Percentiles rank a stretch among this genome's conserved stretches.
These are phyloP conservation scores for Ophiostoma australiae DNA, from an alignment of 2,329 filamentous ascomycete species.

Conservation along the genomic window DNA sequence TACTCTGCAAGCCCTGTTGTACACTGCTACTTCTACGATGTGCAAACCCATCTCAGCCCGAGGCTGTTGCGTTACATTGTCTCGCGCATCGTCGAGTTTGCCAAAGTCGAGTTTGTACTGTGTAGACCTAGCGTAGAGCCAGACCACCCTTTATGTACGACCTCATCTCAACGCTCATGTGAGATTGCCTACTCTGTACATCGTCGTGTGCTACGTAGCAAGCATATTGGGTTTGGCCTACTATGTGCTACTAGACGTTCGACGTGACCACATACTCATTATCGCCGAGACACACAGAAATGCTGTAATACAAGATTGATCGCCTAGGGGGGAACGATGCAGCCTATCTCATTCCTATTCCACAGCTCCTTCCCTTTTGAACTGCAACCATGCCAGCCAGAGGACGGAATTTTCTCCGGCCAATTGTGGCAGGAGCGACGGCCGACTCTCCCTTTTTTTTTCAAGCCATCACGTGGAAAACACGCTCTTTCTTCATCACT, in stretches of 20 bases:
- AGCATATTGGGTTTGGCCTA: not conserved
- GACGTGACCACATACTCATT: too few relatives aligned
- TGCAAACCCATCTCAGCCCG: not conserved
- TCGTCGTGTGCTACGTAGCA: not conserved
- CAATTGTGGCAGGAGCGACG: not conserved
- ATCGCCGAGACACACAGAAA: too few relatives aligned
- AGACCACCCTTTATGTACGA: not conserved
- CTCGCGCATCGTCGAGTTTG: not conserved
- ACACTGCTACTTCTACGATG: not conserved
- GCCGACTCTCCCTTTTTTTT: not conserved
- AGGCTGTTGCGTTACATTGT: slow-evolving; percentile 21
- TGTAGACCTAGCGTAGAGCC: not conserved
- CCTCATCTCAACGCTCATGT: not conserved
- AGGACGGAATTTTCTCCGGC: not conserved
- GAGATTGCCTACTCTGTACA: too few relatives aligned
- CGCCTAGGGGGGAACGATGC: not conserved
- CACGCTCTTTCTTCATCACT: not conserved
- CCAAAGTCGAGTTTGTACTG: not conserved
- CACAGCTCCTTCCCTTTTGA: slow-evolving; percentile 5
- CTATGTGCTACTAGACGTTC: not conserved
- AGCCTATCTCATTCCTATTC: not conserved
- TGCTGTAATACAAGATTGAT: not conserved
- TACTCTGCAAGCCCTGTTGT: not conserved
- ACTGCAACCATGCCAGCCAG: not conserved
- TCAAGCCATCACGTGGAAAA: not conserved